Percentiles rank a stretch among this genome's conserved stretches.
Conservation (phyloP, 2,329 filamentous ascomycete genomes). For the Kalmusia sp. region DNA sequence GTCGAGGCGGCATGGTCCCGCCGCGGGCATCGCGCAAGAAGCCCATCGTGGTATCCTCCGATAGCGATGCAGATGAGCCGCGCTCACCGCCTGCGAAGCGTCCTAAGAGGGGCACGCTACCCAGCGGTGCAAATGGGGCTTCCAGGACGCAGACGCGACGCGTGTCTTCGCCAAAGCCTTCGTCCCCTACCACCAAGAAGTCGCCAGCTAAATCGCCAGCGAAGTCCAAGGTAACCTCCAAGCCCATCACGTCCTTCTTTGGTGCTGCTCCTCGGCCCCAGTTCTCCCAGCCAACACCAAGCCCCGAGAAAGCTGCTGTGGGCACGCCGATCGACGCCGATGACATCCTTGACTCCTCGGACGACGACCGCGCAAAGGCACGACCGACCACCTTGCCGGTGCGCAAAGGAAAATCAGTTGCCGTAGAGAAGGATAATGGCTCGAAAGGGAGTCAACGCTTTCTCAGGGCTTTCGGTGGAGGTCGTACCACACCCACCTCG, state of each 20-base stretch:
- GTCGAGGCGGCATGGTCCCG: constrained; percentile 47
- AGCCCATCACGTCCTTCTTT: constrained; percentile 59
- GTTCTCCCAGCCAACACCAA: constrained; percentile 47
- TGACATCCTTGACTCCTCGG: constrained; percentile 46
- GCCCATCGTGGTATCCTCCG: constrained; percentile 46
- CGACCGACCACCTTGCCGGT: constrained; percentile 33
- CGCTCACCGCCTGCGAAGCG: constrained; percentile 40
- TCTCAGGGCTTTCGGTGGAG: constrained; percentile 46
- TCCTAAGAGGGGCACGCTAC: constrained; percentile 37
- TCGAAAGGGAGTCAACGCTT: constrained; percentile 54
- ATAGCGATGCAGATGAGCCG: constrained; percentile 35
- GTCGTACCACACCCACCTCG: constrained; percentile 36
- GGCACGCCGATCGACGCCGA: constrained; percentile 36
- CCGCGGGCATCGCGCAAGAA: constrained; percentile 46
- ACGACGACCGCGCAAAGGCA: constrained; percentile 33
- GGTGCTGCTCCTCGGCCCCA: constrained; percentile 52
- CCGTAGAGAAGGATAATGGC: constrained; percentile 22
- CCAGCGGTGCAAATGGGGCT: constrained; percentile 23
- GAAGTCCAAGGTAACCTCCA: constrained; percentile 48
- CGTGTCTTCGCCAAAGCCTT: constrained; percentile 29
- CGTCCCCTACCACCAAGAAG: constrained; percentile 26
- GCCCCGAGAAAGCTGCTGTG: constrained; percentile 43
- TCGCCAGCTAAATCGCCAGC: constrained; percentile 40
- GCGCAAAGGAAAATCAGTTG: constrained; percentile 36
- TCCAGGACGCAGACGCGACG: constrained; percentile 27